These are phyloP conservation scores for Sanghuangporus sanghuang DNA, from an alignment of 1,284 basidiomycete genomes.

Conservation along the genomic window DNA sequence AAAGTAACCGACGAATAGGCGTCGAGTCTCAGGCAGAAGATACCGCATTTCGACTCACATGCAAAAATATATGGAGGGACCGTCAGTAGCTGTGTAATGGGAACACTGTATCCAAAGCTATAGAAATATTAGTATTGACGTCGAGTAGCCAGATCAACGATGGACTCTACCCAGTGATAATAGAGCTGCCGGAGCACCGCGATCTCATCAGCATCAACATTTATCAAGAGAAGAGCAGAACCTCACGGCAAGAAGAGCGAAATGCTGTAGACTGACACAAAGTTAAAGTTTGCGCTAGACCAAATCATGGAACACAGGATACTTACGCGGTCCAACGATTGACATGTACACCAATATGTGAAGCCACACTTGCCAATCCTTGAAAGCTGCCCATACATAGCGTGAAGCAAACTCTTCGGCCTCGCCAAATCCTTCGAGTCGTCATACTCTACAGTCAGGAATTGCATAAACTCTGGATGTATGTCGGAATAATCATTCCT, in stretches of 20 bases:
- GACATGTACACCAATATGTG: constrained; percentile 60
- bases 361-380: constrained; percentile 63
- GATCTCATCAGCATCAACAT: not conserved
- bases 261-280: constrained; percentile 28
- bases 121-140: not conserved
- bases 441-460: constrained; percentile 45
- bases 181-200: constrained; percentile 27
- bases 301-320: not conserved
- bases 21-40: not conserved
- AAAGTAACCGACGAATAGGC: not conserved
- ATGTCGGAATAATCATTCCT: not conserved
- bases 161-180: constrained; percentile 45
- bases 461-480: constrained; percentile 36
- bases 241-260: constrained; percentile 57
- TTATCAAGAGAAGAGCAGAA: not conserved
- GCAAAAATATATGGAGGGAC: constrained; percentile 65
- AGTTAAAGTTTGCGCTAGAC: not conserved
- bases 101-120: constrained; percentile 52
- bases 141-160: not conserved
- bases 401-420: constrained; percentile 52
- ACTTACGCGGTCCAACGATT: constrained; percentile 52
- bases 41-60: constrained; percentile 34
- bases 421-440: constrained; percentile 56
- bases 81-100: constrained; percentile 62
- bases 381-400: constrained; percentile 49